These are phyloP conservation scores for Fusarium burgessii DNA, from an alignment of 2,329 filamentous ascomycete genomes.

Conservation along the genomic window DNA sequence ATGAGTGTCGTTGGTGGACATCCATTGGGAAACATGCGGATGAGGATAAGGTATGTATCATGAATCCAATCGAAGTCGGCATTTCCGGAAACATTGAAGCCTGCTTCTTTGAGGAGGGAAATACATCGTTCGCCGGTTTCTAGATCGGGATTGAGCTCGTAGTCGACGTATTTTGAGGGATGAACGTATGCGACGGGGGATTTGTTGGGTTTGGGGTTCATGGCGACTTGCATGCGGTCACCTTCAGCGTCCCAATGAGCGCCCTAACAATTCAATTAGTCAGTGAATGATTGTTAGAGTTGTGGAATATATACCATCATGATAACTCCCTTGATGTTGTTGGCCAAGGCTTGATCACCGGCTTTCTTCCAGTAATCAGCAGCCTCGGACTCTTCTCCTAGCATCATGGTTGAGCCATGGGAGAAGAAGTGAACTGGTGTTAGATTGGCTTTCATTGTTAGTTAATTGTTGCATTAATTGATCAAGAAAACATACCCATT, in stretches of 20 bases:
- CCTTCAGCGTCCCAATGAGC: constrained; percentile 73
- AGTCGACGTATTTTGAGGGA: constrained; percentile 72
- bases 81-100: constrained; percentile 67
- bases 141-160: constrained; percentile 71
- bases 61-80: constrained; percentile 77
- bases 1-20: constrained; percentile 71
- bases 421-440: constrained; percentile 43
- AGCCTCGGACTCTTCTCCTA: constrained; percentile 38
- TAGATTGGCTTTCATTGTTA: constrained; percentile 24
- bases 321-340: constrained; percentile 36
- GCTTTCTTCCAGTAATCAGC: constrained; percentile 43
- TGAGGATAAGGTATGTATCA: constrained; percentile 76
- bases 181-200: constrained; percentile 75
- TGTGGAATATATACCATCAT: constrained; percentile 27
- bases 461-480: too few species aligned
- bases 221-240: constrained; percentile 69
- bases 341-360: constrained; percentile 37
- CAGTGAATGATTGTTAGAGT: accelerated
- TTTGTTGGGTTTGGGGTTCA: constrained; percentile 70
- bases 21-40: constrained; percentile 74
- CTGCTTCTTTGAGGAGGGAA: constrained; percentile 59
- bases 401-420: constrained; percentile 45
- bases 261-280: neutral
- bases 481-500: constrained; percentile 5
- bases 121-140: constrained; percentile 63